phyloP scores from a whole-genome alignment of 2,329 filamentous ascomycete genomes.

The Xylariaceae sp. region DNA sequence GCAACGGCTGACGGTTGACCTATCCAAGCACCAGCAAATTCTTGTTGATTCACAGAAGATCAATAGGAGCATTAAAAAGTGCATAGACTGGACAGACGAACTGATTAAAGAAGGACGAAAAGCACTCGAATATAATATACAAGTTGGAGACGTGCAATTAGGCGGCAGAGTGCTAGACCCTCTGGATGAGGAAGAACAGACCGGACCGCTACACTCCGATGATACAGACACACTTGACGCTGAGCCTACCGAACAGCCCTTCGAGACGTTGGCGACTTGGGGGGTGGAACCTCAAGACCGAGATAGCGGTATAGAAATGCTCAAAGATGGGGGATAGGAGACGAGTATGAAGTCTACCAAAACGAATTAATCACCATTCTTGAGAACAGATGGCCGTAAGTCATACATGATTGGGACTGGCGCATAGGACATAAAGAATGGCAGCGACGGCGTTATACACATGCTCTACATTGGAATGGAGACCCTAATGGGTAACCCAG shows the following conservation, averaged over 20 bases:
- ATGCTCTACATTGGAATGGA: constrained; percentile 11
- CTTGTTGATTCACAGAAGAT: constrained; percentile 89
- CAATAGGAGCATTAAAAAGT: constrained; percentile 88
- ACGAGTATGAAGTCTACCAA: neutral
- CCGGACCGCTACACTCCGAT: constrained; percentile 24
- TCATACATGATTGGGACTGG: constrained; percentile 12
- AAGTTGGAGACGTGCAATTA: constrained; percentile 72
- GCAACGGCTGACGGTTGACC: constrained; percentile 75
- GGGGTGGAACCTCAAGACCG: constrained; percentile 42
- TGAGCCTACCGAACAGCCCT: constrained; percentile 16
- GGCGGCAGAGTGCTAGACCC: constrained; percentile 72
- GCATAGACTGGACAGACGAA: constrained; percentile 83
- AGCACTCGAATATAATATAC: constrained; percentile 78
- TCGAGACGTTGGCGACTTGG: constrained; percentile 25
- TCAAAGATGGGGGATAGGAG: constrained; percentile 36
- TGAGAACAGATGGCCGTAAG: constrained; percentile 8
- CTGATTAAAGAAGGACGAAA: constrained; percentile 85
- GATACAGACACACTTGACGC: constrained; percentile 24
- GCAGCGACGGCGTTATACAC: constrained; percentile 20
- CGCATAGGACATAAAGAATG: constrained; percentile 17
- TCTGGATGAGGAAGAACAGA: constrained; percentile 49
- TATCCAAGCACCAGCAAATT: constrained; percentile 83
- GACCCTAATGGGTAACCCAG: constrained; percentile 2
- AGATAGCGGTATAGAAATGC: constrained; percentile 51
- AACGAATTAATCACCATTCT: constrained; percentile 15